Evolutionary conservation across 805 yeast genomes (phyloP), one percentile per base, ranked within the genome.

Genomic region (Pichia insulana): DNA sequence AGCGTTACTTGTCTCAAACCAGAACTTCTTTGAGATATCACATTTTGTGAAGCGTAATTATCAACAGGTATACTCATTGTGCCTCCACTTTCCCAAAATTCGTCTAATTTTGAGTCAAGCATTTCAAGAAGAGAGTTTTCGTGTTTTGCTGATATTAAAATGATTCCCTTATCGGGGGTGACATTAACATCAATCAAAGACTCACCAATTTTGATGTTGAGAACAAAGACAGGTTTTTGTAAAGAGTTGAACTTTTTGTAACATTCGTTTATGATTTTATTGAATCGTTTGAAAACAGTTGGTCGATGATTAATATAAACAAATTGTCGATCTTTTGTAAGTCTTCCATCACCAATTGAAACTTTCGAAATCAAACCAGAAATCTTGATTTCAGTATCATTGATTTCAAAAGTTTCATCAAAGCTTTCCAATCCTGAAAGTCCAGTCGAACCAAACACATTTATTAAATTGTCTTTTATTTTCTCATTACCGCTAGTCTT

Each of bases 151-250:
- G 80, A 87, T 2, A 88, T 56, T 52, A 84, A 56, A 2, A 89
- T 69, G 2, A 78, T 74, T 40, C 90, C 68, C 57, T 92, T 92
- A 58, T 92, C 97, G 0, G 98, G 97, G 0, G 96, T 80, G 1
- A 92, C 83, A 59, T 92, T 92, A 16, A 92, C 70, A 61, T 92
- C 98, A n/a, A 81, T 46, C 31, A 67, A 64, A 20, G 55, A 52
- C 0, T 83, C 68, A 33, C 73, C 69, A 6, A 86, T 56, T 12
- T 55, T 53, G 17, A 92, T 50, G 58, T 92, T 70, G 3, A 86
- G 51, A 2, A 87, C 67, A 38, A 83, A 67, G 10, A 77, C 74
- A 0, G 97, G 97, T 40, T 57, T 71, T 54, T 88, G 96, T 4
- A 78, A 66, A 51, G 76, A 71, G 50, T 88, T 89, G 59, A 73